Evolutionary conservation across 108 stramenopile genomes (phyloP).

Genomic region (Aurantiochytrium sp.): DNA sequence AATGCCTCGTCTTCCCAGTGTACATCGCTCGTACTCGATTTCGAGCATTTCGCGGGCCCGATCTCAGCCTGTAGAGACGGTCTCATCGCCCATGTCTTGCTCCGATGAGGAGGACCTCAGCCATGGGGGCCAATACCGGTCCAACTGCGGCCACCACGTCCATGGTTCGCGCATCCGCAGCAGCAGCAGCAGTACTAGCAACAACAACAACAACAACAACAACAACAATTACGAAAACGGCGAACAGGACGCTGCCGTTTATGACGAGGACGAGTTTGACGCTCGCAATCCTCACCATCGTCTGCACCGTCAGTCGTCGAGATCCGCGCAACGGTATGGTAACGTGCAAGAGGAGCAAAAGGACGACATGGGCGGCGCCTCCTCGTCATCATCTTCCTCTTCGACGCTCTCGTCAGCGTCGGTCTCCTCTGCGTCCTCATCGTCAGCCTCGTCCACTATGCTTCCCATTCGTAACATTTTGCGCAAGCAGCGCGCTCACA

Average conservation of each 20-base stretch:
- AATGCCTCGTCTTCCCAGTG: background rate
- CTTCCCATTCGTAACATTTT: background rate
- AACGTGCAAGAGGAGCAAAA: background rate
- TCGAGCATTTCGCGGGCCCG: background rate
- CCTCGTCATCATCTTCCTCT: background rate
- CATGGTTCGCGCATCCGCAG: too few relatives aligned
- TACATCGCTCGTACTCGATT: background rate
- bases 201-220: background rate
- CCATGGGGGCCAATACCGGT: too few relatives aligned
- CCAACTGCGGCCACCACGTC: too few relatives aligned
- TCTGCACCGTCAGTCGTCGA: too few relatives aligned
- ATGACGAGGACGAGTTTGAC: background rate
- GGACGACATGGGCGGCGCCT: background rate
- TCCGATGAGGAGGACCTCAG: background rate
- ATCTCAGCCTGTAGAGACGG: background rate
- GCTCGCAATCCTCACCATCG: background rate
- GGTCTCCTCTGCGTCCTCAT: background rate
- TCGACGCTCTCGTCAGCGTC: background rate
- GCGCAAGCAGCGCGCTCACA: background rate
- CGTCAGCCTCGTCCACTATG: background rate
- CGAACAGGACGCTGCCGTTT: too few relatives aligned
- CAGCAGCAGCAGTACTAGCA: background rate
- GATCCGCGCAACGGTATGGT: background rate
- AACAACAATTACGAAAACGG: too few relatives aligned
- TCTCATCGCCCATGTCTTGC: background rate